phyloP scores from a whole-genome alignment of 345 rosid genomes.

The Diplotaxis tenuifolia region DNA sequence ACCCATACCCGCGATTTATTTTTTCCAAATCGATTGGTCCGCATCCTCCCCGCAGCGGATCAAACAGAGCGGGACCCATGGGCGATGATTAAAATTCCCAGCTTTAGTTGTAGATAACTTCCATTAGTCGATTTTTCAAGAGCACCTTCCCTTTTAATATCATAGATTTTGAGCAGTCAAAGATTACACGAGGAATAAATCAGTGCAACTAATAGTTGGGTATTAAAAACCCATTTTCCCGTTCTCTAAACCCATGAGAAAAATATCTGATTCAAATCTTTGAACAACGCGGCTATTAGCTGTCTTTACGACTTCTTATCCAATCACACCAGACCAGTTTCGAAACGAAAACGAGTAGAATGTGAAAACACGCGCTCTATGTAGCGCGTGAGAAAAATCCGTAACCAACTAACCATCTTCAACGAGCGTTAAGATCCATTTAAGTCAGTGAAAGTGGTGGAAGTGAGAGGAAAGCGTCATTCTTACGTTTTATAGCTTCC shows the following conservation, averaged over 20 bases:
- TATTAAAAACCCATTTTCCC: too few relatives aligned
- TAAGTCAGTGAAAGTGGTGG: slow-evolving; percentile 32
- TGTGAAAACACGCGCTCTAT: slow-evolving; percentile 2
- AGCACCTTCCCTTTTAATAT: too few relatives aligned
- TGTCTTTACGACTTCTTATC: slow-evolving; percentile 21
- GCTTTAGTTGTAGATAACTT: too few relatives aligned
- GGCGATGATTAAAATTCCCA: too few relatives aligned
- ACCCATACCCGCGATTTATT: too few relatives aligned
- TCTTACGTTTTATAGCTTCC: slow-evolving; percentile 22
- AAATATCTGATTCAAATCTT: background rate
- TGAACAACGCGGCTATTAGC: slow-evolving; percentile 17
- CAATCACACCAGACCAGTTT: background rate
- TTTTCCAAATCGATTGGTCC: too few relatives aligned
- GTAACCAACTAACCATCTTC: slow-evolving; percentile 34
- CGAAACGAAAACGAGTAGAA: slow-evolving; percentile 22
- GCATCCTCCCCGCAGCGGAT: too few relatives aligned
- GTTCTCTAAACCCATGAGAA: background rate
- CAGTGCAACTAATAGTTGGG: too few relatives aligned
- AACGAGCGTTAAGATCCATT: slow-evolving; percentile 33
- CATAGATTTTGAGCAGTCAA: too few relatives aligned
- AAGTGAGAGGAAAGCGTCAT: slow-evolving; percentile 26
- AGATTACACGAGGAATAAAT: too few relatives aligned
- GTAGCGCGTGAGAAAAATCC: slow-evolving; percentile 16
- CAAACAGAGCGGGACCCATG: too few relatives aligned
- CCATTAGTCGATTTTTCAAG: too few relatives aligned